Percentiles rank a stretch among this genome's conserved stretches.
These are phyloP conservation scores for Acer negundo DNA, from an alignment of 345 rosid species.

Conservation along the genomic window DNA sequence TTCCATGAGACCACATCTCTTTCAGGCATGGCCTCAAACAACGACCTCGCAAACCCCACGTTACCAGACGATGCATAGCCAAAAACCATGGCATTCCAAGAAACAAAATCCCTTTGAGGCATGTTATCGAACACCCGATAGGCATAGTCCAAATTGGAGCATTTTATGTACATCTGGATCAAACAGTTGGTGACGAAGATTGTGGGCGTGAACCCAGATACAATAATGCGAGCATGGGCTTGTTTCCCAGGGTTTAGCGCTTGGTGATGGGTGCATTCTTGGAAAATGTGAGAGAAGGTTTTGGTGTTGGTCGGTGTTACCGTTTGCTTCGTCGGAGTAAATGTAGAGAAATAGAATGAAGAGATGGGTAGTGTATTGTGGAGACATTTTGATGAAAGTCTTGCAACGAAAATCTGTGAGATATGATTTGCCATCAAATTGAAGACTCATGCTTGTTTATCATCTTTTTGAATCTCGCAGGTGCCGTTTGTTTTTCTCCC, in stretches of 20 bases:
- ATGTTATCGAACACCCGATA: conserved; percentile 65
- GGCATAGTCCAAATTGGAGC: conserved; percentile 50
- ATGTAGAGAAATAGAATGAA: conserved; percentile 47
- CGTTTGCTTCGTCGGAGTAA: conserved; percentile 24
- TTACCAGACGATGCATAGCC: conserved; percentile 55
- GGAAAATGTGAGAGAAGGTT: conserved; percentile 70
- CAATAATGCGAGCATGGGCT: conserved; percentile 76
- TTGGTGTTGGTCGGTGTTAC: conserved; percentile 9
- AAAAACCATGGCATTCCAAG: conserved; percentile 70
- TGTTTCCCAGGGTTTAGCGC: conserved; percentile 60
- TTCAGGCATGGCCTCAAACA: conserved; percentile 58
- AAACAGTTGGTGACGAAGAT: conserved; percentile 71
- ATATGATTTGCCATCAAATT: conserved; percentile 39
- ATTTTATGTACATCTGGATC: conserved; percentile 57
- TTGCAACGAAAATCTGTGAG: not conserved
- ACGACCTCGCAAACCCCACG: conserved; percentile 47
- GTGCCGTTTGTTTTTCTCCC: too few species aligned
- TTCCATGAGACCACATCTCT: conserved; percentile 92
- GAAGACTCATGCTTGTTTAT: conserved; percentile 32
- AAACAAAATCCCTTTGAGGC: conserved; percentile 61
- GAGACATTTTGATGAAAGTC: conserved; percentile 6
- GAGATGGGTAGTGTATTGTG: conserved; percentile 10
- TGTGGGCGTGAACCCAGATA: conserved; percentile 73
- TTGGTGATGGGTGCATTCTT: conserved; percentile 56
- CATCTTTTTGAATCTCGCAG: too few species aligned